Base-by-base conservation (phyloP, 805 yeast species). In the Vanderwaltozyma polyspora region DNA sequence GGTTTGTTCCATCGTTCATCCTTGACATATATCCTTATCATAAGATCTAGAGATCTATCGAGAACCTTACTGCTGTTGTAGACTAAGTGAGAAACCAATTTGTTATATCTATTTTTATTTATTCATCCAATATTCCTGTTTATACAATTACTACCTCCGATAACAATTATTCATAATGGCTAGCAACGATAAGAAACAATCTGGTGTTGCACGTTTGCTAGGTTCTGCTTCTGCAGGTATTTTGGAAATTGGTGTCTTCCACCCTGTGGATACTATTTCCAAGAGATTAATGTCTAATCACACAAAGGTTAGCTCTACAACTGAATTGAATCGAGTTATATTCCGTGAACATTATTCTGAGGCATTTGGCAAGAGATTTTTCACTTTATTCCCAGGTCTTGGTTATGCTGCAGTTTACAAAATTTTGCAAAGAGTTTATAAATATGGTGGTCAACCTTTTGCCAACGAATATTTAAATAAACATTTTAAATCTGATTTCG, bases 221-320 rank as follows among this genome's bases (percentile, higher is more conserved):
- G 98, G 98, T 31, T 89, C 97, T 25, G 98, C 97, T 13, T 72
- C 94, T 15, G 98, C 99, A 28, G 99, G 98, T 51, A 83, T 91
- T 57, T 75, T 93, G 53, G 99, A 91, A 64, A 81, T 91, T 48
- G 94, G 81, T 37, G 93, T 91, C 27, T 91, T 91, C 76, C 99
- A 91, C 63, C 99, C 99, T 15, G 95, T 91, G 25, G 99, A 91
- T 64, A 91, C 99, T 33, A 81, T 86, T 55, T 86, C 98, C 46
- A 91, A 91, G 68, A 80, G 99, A 68, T 71, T 82, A 58, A 82
- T 82, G 93, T 75, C 85, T 24, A 82, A 82, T 64, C 77, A 73
- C 46, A 74, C 83, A 34, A 77, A 66, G 55, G 74, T 89, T 45
- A 57, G 80, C 27, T 67, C 74, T 26, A 51, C 70, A 11, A 40